Percentiles rank a stretch among this genome's conserved stretches.
phyloP scores from a whole-genome alignment of 805 yeast species.

The Torulaspora delbrueckii region DNA sequence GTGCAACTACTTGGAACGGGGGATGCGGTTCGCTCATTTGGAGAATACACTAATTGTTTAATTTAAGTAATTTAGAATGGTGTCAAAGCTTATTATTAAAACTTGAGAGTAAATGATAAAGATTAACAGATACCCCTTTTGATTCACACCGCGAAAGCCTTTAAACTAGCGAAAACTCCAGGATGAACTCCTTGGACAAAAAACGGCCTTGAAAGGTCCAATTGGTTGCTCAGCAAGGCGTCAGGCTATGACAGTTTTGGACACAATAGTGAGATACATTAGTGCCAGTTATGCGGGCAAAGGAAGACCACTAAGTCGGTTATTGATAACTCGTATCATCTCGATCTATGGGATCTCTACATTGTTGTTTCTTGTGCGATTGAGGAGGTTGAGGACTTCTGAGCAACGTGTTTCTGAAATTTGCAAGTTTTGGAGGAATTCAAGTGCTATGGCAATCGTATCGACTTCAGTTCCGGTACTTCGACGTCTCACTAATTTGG shows the following conservation, averaged over 20 bases:
- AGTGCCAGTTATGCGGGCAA: not conserved
- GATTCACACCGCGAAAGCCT: conserved; percentile 1
- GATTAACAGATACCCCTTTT: conserved; percentile 3
- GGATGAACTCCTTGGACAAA: not conserved
- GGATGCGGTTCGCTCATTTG: conserved; percentile 29
- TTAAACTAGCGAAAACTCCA: not conserved
- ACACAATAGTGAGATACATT: conserved; percentile 1
- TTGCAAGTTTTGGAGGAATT: conserved; percentile 1
- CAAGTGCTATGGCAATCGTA: conserved; percentile 7
- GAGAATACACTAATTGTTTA: not conserved
- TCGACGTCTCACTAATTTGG: not conserved
- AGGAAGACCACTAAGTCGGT: not conserved
- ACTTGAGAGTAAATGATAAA: not conserved
- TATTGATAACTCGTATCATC: conserved; percentile 3
- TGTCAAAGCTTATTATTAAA: not conserved
- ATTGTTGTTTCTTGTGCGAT: conserved; percentile 3
- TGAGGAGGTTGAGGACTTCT: not conserved
- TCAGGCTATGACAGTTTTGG: not conserved
- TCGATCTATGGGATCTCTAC: conserved; percentile 9
- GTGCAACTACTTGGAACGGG: conserved; percentile 67
- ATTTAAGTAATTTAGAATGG: not conserved
- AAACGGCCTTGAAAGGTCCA: not conserved
- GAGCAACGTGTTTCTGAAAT: not conserved
- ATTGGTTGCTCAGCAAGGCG: not conserved
- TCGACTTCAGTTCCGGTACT: conserved; percentile 7